Base-by-base conservation (phyloP, 2,329 filamentous ascomycete species). In the Aquanectria penicillioides region DNA sequence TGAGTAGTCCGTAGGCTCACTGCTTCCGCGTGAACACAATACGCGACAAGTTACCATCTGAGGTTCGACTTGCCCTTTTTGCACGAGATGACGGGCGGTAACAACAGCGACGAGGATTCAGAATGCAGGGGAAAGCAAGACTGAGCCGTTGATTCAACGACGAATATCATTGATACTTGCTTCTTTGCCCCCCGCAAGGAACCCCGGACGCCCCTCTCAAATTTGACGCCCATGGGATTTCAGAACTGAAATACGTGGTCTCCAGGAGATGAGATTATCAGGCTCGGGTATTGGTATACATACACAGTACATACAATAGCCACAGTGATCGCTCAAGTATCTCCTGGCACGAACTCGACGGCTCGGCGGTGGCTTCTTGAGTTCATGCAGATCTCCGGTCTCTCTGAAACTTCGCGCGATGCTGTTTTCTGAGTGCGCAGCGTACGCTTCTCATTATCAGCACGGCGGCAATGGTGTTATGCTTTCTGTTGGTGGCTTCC, bases 141-240 rank as follows among this genome's bases (percentile, higher is more conserved):
- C 43, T 43, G 20, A 48, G 50, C 65, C 54, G 54, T 53, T 58
- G 62, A 59, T 65, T 52, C 63, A 63, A 65, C 54, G 61, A 55
- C 64, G 28, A 57, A 51, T 40, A 57, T 52, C 34, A 43, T 43
- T 40, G 47, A 52, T 31, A 41, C 40, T 17, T 28, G 34, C 33
- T 26, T 25, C 26, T 44, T 34, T 41, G 48, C 48, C 55, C 55
- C 55, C 33, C 40, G 44, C 53, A 33, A 37, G 38, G n/a, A 33
- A 46, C 41, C 56, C 46, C 47, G 52, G 51, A 37, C 54, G 34
- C 44, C 23, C 29, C 43, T 57, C 29, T 22, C 50, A 31, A 47
- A 33, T 50, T 55, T 49, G 58, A 41, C 34, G 33, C 40, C 49
- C 50, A 41, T 61, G 43, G 31, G 26, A 52, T 52, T 57, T 52